Evolutionary conservation across 2,329 filamentous ascomycete genomes (phyloP).

Genomic region (Arthrocladium fulminans): DNA sequence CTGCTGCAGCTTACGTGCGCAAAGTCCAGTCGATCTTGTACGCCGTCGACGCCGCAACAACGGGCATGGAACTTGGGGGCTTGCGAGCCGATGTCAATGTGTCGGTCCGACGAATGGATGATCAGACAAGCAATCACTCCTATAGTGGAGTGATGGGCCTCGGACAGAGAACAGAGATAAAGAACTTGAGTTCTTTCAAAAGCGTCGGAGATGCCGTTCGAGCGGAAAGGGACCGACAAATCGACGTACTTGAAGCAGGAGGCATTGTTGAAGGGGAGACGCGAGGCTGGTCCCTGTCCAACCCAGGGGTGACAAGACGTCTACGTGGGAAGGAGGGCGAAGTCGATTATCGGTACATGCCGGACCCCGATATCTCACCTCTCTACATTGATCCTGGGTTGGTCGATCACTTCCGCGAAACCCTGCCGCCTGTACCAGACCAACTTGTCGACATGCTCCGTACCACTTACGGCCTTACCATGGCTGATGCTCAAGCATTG

Average conservation of each 20-base stretch:
- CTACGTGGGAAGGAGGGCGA: constrained; percentile 91
- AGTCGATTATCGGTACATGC: constrained; percentile 98
- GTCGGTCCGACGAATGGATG: constrained; percentile 58
- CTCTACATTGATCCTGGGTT: constrained; percentile 65
- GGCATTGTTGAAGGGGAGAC: constrained; percentile 75
- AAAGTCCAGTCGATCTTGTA: constrained; percentile 78
- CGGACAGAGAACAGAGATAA: constrained; percentile 90
- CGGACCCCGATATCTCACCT: constrained; percentile 80
- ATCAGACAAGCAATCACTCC: constrained; percentile 34
- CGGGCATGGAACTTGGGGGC: constrained; percentile 88
- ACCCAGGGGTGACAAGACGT: constrained; percentile 62
- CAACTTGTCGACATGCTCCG: constrained; percentile 56
- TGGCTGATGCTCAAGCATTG: constrained; percentile 76
- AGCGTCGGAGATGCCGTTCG: constrained; percentile 91
- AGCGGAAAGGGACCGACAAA: constrained; percentile 83
- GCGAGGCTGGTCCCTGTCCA: constrained; percentile 81
- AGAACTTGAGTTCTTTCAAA: constrained; percentile 91
- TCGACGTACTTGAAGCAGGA: constrained; percentile 65
- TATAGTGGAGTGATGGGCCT: constrained; percentile 55
- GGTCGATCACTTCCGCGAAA: constrained; percentile 52
- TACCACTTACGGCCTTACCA: constrained; percentile 56
- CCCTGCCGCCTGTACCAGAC: constrained; percentile 65
- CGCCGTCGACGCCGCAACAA: constrained; percentile 73
- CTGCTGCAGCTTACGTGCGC: constrained; percentile 77
- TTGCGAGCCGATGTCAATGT: constrained; percentile 93